Conservation (phyloP, 2,329 filamentous ascomycete species). For the Clonostachys chloroleuca region DNA sequence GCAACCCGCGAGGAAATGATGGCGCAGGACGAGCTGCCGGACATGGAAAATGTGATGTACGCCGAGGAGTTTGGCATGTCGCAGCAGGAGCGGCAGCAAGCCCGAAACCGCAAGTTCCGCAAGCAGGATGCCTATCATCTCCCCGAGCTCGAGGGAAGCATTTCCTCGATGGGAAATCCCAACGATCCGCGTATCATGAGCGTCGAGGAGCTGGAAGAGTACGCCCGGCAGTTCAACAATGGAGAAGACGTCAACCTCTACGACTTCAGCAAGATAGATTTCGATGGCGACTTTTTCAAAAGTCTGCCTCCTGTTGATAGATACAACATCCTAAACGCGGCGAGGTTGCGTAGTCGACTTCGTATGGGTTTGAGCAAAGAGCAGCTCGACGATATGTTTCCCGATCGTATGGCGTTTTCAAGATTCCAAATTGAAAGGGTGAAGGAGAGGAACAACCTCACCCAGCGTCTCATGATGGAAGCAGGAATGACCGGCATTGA, state of each 20-base stretch:
- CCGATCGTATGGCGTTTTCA: slow-evolving; percentile 94
- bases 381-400: slow-evolving; percentile 94
- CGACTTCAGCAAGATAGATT: slow-evolving; percentile 98
- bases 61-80: slow-evolving; percentile 86
- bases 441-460: slow-evolving; percentile 86
- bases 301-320: slow-evolving; percentile 85
- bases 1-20: slow-evolving; percentile 19
- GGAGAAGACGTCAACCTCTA: slow-evolving; percentile 91
- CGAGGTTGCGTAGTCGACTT: slow-evolving; percentile 78
- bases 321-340: slow-evolving; percentile 97
- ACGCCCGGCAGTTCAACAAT: slow-evolving; percentile 85
- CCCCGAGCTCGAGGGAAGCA: slow-evolving; percentile 74
- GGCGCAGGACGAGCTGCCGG: slow-evolving; percentile 52
- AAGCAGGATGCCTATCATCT: slow-evolving; percentile 96
- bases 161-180: slow-evolving; percentile 81
- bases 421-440: slow-evolving; percentile 95
- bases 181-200: slow-evolving; percentile 97
- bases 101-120: slow-evolving; percentile 62
- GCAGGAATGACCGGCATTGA: slow-evolving; percentile 83
- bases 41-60: slow-evolving; percentile 71
- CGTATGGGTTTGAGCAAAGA: slow-evolving; percentile 97
- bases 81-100: slow-evolving; percentile 67
- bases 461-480: slow-evolving; percentile 89
- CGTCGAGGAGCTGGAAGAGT: slow-evolving; percentile 87
- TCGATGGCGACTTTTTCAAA: slow-evolving; percentile 91